Percentiles rank a stretch among this genome's conserved stretches.
Evolutionary conservation across 495 filamentous ascomycete species (phyloP).

Genomic region (Hyaloscypha variabilis): DNA sequence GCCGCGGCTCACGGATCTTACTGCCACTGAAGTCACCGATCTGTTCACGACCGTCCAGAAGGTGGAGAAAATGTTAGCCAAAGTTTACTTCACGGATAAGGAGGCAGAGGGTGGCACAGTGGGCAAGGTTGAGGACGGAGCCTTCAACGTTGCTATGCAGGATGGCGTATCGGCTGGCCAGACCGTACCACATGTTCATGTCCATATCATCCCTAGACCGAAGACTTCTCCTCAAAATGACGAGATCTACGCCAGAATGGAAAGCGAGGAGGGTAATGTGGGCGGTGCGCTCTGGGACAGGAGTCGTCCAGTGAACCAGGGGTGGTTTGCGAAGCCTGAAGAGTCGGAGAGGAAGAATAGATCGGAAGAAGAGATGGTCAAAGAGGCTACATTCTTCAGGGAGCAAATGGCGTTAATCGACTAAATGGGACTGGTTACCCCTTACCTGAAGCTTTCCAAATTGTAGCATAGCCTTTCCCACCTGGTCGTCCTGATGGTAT

Average conservation of each 20-base stretch:
- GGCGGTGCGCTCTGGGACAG: constrained; percentile 57
- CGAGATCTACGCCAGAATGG: constrained; percentile 77
- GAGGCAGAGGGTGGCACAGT: not conserved
- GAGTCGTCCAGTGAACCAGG: constrained; percentile 42
- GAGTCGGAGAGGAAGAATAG: constrained; percentile 71
- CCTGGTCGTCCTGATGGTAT: no score
- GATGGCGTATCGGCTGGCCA: constrained; percentile 90
- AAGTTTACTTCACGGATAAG: constrained; percentile 57
- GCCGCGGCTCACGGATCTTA: constrained; percentile 75
- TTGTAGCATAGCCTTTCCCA: not conserved
- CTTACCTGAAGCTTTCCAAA: not conserved
- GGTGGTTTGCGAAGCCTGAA: constrained; percentile 57
- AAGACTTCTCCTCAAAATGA: constrained; percentile 51
- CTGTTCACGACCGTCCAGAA: constrained; percentile 83
- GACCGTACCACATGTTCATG: constrained; percentile 87
- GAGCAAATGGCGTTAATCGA: constrained; percentile 50
- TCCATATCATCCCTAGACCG: constrained; percentile 86
- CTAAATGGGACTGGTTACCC: not conserved
- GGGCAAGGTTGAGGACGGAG: constrained; percentile 43
- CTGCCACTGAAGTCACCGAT: constrained; percentile 72
- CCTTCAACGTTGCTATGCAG: constrained; percentile 91
- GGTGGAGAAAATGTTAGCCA: constrained; percentile 76
- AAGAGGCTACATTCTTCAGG: constrained; percentile 71
- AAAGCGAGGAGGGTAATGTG: constrained; percentile 86
- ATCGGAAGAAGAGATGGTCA: constrained; percentile 73